Conservation (phyloP, 2,329 filamentous ascomycete species). For the Pseudogymnoascus sp. region DNA sequence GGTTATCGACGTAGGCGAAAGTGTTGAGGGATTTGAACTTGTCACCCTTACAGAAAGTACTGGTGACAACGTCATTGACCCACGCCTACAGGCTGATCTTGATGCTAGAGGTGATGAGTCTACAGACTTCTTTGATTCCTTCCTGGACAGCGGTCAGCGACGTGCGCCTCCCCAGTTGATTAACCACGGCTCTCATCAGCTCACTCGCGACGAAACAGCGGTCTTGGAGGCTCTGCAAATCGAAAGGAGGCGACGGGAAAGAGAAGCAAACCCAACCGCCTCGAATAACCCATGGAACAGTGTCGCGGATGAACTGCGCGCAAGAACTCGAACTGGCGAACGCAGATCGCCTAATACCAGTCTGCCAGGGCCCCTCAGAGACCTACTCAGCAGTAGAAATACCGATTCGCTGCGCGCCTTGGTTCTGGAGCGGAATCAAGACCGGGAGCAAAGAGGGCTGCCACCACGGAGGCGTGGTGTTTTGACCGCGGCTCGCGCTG, state of each 20-base stretch:
- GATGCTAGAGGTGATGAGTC: conserved; percentile 1
- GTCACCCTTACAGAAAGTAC: conserved; percentile 21
- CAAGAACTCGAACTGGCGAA: conserved; percentile 14
- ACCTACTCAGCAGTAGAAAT: conserved; percentile 26
- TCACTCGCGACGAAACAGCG: conserved; percentile 46
- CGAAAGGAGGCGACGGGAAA: conserved; percentile 39
- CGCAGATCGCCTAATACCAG: conserved; percentile 20
- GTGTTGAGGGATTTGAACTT: conserved; percentile 41
- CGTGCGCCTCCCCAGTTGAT: background rate
- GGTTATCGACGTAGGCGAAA: conserved; percentile 54
- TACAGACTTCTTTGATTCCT: background rate
- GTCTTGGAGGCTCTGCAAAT: conserved; percentile 50
- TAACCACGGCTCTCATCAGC: conserved; percentile 11
- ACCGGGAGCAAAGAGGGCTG: conserved; percentile 24
- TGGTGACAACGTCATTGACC: conserved; percentile 20
- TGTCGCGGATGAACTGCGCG: conserved; percentile 14
- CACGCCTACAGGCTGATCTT: conserved; percentile 18
- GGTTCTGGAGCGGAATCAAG: conserved; percentile 29
- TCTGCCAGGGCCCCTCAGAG: conserved; percentile 24
- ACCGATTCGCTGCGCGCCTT: conserved; percentile 26
- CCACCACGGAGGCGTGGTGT: conserved; percentile 23
- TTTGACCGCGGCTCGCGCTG: conserved; percentile 15
- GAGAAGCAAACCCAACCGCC: conserved; percentile 20
- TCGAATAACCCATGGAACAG: background rate
- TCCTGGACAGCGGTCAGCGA: background rate